These are phyloP conservation scores for Macadamia integrifolia DNA, from an alignment of 164 flowering plant species.

Conservation along the genomic window DNA sequence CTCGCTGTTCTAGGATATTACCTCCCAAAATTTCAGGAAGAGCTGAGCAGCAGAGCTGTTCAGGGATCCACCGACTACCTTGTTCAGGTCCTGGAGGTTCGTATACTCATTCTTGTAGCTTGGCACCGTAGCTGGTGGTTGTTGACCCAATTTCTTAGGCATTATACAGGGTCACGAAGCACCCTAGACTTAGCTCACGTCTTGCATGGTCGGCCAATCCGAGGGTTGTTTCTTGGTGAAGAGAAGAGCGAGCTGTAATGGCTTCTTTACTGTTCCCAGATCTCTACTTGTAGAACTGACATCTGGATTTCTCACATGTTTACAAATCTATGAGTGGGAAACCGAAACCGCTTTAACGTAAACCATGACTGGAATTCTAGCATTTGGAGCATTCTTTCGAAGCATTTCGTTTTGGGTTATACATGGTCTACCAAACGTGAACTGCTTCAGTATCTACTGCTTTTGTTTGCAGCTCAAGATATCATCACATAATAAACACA, in stretches of 20 bases:
- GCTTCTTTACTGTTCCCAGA: slow-evolving; percentile 75
- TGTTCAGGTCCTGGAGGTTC: slow-evolving; percentile 61
- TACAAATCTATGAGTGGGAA: no score
- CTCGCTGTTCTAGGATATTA: slow-evolving; percentile 75
- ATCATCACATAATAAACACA: no score
- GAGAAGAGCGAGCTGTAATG: slow-evolving; percentile 84
- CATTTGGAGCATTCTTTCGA: no score
- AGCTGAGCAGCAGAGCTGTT: slow-evolving; percentile 93
- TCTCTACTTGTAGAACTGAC: slow-evolving; percentile 75
- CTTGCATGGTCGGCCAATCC: slow-evolving; percentile 94
- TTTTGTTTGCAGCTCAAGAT: no score
- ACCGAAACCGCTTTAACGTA: no score
- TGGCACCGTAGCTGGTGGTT: slow-evolving; percentile 34
- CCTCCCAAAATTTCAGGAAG: slow-evolving; percentile 89
- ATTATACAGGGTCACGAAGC: slow-evolving; percentile 30
- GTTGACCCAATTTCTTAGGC: slow-evolving; percentile 17
- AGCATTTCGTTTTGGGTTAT: no score
- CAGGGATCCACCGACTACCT: slow-evolving; percentile 56
- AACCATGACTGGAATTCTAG: no score
- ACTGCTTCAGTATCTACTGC: no score
- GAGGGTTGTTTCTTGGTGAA: slow-evolving; percentile 83
- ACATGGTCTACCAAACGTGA: no score
- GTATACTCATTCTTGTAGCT: slow-evolving; percentile 73
- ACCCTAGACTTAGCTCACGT: slow-evolving; percentile 76
- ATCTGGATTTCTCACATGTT: slow-evolving; percentile 36